Percentiles rank a stretch among this genome's conserved stretches.
phyloP scores from a whole-genome alignment of 495 filamentous ascomycete species.

The Hyaloscypha variabilis region DNA sequence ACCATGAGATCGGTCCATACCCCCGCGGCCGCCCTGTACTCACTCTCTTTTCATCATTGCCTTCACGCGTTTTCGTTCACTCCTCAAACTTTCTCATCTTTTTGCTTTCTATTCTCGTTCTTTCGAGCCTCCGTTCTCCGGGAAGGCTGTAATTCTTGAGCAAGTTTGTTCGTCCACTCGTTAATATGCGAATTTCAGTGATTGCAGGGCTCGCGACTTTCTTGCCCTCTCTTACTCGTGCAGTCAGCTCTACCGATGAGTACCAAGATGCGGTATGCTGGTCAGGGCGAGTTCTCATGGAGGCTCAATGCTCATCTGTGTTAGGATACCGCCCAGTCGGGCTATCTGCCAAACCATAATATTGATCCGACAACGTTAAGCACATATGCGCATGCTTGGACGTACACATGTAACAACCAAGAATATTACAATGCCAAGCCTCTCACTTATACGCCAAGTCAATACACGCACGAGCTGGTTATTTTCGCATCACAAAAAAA shows the following conservation, averaged over 20 bases:
- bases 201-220: constrained; percentile 6
- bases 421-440: constrained; percentile 41
- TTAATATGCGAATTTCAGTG: constrained; percentile 1
- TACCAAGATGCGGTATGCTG: constrained; percentile 8
- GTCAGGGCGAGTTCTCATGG: too few species aligned
- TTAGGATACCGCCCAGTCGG: constrained; percentile 27
- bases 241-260: constrained; percentile 12
- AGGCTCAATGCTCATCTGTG: neutral
- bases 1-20: too few species aligned
- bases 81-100: neutral
- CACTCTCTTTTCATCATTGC: neutral
- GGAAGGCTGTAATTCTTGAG: neutral
- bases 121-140: too few species aligned
- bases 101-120: neutral
- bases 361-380: constrained; percentile 17
- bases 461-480: constrained; percentile 32
- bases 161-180: constrained; percentile 10
- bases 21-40: neutral
- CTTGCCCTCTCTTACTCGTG: neutral
- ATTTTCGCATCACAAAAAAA: constrained; percentile 42
- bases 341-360: constrained; percentile 30
- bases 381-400: constrained; percentile 5
- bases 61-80: neutral
- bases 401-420: constrained; percentile 12
- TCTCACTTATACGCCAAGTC: constrained; percentile 39